Percentiles rank a stretch among this genome's conserved stretches.
phyloP scores from a whole-genome alignment of 768 basidiomycete species.

The Lactifluus rugatus region DNA sequence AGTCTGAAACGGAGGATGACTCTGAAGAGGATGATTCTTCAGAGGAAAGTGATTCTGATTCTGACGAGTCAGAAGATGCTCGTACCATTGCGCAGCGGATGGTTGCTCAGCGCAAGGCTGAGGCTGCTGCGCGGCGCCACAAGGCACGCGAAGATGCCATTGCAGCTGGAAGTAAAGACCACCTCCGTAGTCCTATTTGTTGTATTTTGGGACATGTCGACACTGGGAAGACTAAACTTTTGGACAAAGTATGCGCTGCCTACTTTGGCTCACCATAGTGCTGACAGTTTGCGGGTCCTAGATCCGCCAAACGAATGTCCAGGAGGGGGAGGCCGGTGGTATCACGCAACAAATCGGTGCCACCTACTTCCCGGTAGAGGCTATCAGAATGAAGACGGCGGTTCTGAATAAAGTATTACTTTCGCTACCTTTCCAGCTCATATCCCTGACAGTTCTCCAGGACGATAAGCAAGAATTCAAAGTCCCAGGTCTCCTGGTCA shows the following conservation, averaged over 20 bases:
- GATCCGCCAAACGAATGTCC: conserved; percentile 99
- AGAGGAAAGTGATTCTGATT: conserved; percentile 34
- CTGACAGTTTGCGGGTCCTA: conserved; percentile 25
- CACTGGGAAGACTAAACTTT: conserved; percentile 95
- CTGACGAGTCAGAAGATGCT: conserved; percentile 49
- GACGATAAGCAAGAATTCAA: conserved; percentile 85
- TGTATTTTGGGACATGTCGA: conserved; percentile 99
- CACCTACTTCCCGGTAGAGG: conserved; percentile 95
- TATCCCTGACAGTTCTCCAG: conserved; percentile 28
- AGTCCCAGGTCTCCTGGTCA: conserved; percentile 89
- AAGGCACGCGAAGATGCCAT: conserved; percentile 79
- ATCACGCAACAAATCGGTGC: conserved; percentile 99
- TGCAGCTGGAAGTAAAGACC: conserved; percentile 77
- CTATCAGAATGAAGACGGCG: conserved; percentile 85
- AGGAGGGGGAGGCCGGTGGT: conserved; percentile 98
- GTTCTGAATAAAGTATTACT: conserved; percentile 76
- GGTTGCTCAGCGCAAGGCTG: conserved; percentile 64
- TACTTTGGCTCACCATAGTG: neutral
- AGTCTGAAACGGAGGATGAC: conserved; percentile 36
- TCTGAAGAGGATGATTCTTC: conserved; percentile 23
- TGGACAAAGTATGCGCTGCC: conserved; percentile 70
- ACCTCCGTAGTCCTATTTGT: conserved; percentile 93
- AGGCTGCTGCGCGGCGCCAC: conserved; percentile 70
- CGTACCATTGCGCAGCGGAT: conserved; percentile 58
- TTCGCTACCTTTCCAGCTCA: neutral